Conservation (phyloP, 805 yeast genomes). For the Candida odintsovae region DNA sequence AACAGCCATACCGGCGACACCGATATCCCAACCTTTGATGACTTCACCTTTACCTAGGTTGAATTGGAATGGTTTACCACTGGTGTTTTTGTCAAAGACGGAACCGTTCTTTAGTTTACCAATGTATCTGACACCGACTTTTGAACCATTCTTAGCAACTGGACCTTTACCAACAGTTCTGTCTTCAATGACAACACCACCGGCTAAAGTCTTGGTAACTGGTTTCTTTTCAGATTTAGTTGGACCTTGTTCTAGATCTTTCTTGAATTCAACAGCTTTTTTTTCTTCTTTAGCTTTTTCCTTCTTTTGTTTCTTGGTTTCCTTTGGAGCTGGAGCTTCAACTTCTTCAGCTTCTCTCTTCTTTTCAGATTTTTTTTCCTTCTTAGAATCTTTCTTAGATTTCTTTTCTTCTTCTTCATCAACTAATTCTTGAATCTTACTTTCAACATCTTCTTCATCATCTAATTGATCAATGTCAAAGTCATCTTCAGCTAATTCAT, state of each 20-base stretch:
- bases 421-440: conserved; percentile 67
- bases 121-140: conserved; percentile 94
- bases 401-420: conserved; percentile 47
- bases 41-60: conserved; percentile 96
- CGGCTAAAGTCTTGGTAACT: conserved; percentile 76
- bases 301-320: conserved; percentile 25
- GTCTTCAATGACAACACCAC: conserved; percentile 93
- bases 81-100: conserved; percentile 93
- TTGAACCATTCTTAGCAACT: conserved; percentile 80
- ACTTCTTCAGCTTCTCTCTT: conserved; percentile 38
- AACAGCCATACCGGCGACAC: conserved; percentile 97
- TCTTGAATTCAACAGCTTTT: conserved; percentile 81
- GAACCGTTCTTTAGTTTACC: conserved; percentile 97
- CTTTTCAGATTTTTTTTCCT: conserved; percentile 23
- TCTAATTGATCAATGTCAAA: conserved; percentile 42
- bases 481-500: conserved; percentile 45
- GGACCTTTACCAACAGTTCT: conserved; percentile 85
- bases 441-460: conserved; percentile 61
- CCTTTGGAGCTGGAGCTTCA: conserved; percentile 24
- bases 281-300: conserved; percentile 19
- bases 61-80: conserved; percentile 93
- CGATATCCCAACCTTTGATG: conserved; percentile 97
- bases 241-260: conserved; percentile 93
- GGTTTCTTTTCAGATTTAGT: conserved; percentile 47
- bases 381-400: conserved; percentile 20